These are phyloP conservation scores for Fusarium chlamydosporum DNA, from an alignment of 2,329 filamentous ascomycete genomes.

Conservation along the genomic window DNA sequence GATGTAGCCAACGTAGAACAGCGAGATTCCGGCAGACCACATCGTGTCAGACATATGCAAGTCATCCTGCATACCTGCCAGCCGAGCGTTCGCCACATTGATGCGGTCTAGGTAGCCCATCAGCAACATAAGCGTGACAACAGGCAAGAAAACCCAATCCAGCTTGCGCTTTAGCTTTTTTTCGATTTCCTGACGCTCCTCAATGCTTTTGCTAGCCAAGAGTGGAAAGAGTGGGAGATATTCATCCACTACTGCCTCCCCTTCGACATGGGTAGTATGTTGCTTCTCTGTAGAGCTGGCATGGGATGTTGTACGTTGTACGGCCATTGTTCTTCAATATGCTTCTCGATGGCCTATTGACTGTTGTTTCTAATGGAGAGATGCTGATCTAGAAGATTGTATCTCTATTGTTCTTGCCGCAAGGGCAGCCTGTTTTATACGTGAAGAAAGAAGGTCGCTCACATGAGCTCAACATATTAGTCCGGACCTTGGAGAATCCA, in stretches of 20 bases:
- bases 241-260: not conserved
- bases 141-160: not conserved
- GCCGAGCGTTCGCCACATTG: slow-evolving; percentile 2
- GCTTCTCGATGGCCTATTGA: not conserved
- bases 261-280: not conserved
- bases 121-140: slow-evolving; percentile 1
- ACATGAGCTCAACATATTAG: too few relatives aligned
- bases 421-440: not conserved
- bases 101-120: slow-evolving; percentile 11
- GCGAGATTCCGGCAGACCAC: slow-evolving; percentile 2
- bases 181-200: not conserved
- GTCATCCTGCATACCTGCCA: slow-evolving; percentile 3
- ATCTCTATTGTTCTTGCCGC: not conserved
- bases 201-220: not conserved
- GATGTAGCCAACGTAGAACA: slow-evolving; percentile 5
- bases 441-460: not conserved
- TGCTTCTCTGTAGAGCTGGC: not conserved
- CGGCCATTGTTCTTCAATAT: not conserved
- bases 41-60: slow-evolving; percentile 1
- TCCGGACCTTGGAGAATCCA: too few relatives aligned
- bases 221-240: not conserved
- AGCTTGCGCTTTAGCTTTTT: not conserved
- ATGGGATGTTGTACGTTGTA: not conserved
- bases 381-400: not conserved
- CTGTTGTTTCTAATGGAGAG: not conserved